Conservation (phyloP, 192 early-diverging fungal genomes). For the Coemansia sp. region DNA sequence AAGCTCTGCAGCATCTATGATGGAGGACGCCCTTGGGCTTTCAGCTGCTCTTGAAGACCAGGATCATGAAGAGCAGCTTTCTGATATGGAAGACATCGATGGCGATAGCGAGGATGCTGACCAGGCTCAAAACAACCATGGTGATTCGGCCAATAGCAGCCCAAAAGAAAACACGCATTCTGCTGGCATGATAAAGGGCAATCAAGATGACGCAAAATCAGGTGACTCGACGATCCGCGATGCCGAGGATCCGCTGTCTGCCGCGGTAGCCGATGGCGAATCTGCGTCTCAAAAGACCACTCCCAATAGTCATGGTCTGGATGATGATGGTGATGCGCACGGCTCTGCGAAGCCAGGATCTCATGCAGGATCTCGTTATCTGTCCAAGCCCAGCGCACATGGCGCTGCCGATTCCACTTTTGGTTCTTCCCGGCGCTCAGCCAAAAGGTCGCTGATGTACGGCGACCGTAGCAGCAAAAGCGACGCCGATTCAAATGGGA, state of each 20-base stretch:
- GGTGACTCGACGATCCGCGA: neutral
- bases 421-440: neutral
- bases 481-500: conserved; percentile 3
- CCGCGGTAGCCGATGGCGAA: conserved; percentile 5
- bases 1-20: conserved; percentile 26
- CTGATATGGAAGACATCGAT: neutral
- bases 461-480: neutral
- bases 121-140: neutral
- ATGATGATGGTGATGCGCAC: conserved; percentile 7
- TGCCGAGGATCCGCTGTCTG: neutral
- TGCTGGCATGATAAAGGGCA: neutral
- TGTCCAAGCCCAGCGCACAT: conserved; percentile 6
- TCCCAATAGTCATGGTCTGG: conserved; percentile 11
- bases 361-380: neutral
- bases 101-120: neutral
- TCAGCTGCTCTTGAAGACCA: conserved; percentile 4
- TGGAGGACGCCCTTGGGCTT: conserved; percentile 24
- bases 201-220: conserved; percentile 1
- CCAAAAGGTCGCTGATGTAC: neutral
- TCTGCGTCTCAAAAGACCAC: conserved; percentile 6
- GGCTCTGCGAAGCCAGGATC: neutral
- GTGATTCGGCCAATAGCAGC: neutral
- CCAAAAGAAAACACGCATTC: neutral
- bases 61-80: neutral
- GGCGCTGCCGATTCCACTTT: neutral